These are phyloP conservation scores for Daldinia childiae DNA, from an alignment of 495 filamentous ascomycete genomes.

Conservation along the genomic window DNA sequence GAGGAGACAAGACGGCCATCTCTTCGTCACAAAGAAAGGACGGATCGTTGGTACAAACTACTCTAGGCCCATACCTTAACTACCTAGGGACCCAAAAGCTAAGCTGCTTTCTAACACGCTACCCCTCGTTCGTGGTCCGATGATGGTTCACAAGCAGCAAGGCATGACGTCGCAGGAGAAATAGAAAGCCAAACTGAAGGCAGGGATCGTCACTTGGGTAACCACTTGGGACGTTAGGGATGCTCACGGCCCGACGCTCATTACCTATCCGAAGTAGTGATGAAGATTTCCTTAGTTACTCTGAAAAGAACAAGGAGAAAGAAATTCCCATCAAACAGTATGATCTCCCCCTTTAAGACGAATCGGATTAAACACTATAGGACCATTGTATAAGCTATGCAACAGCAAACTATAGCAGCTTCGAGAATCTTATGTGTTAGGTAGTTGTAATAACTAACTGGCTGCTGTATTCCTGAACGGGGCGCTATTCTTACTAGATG, in stretches of 20 bases:
- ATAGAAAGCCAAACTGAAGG: slow-evolving; percentile 24
- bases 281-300: background rate
- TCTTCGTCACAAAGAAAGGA: slow-evolving; percentile 27
- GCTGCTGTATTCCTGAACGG: background rate
- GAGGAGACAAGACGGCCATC: slow-evolving; percentile 12
- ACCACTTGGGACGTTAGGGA: slow-evolving; percentile 2
- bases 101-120: slow-evolving; percentile 12
- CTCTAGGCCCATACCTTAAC: slow-evolving; percentile 9
- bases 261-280: background rate
- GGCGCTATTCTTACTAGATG: background rate
- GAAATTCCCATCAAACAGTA: background rate
- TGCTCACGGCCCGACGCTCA: background rate
- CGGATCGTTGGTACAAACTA: slow-evolving; percentile 18
- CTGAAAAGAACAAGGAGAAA: background rate
- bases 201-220: slow-evolving; percentile 13
- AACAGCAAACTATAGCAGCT: background rate
- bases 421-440: background rate
- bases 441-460: background rate
- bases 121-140: slow-evolving; percentile 35
- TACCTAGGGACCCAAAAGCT: slow-evolving; percentile 14
- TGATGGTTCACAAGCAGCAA: slow-evolving; percentile 30
- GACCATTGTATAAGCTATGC: background rate
- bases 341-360: background rate
- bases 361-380: background rate
- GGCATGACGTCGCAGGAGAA: slow-evolving; percentile 36